Conservation (phyloP, 768 basidiomycete species). For the Heimioporus sp. region DNA sequence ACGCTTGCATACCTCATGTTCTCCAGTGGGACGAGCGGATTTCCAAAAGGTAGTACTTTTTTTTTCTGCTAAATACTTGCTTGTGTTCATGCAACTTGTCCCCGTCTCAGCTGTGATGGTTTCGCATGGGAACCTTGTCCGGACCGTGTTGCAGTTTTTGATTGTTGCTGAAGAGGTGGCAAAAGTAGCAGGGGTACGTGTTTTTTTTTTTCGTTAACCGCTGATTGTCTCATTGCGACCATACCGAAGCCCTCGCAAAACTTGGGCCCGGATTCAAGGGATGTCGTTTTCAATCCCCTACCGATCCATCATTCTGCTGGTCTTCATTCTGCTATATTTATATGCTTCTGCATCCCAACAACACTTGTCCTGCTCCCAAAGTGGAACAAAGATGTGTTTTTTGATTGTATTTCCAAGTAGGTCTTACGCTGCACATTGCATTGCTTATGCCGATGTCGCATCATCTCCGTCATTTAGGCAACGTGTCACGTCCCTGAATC, state of each 20-base stretch:
- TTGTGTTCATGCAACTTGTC: not conserved
- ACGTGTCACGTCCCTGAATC: conserved; percentile 43
- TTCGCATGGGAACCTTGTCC: conserved; percentile 61
- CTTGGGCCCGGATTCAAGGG: conserved; percentile 45
- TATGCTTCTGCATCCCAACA: conserved; percentile 41
- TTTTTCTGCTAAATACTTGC: not conserved
- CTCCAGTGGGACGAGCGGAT: conserved; percentile 76
- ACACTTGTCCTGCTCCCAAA: conserved; percentile 56
- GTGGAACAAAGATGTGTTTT: conserved; percentile 55
- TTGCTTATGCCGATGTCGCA: not conserved
- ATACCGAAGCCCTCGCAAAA: conserved; percentile 33
- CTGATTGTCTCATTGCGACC: not conserved
- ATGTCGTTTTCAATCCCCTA: conserved; percentile 53
- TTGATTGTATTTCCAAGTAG: conserved; percentile 60
- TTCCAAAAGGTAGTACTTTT: conserved; percentile 58
- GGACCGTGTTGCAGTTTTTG: conserved; percentile 37
- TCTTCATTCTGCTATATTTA: conserved; percentile 51
- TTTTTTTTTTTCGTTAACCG: not conserved
- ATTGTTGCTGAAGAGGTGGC: conserved; percentile 22
- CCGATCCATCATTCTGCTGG: conserved; percentile 71
- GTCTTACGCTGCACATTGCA: conserved; percentile 6
- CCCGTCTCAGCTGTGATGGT: conserved; percentile 60
- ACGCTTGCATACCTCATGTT: conserved; percentile 71
- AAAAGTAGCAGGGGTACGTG: conserved; percentile 42
- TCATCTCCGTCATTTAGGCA: conserved; percentile 40